A percentile compares a stretch with the other conserved stretches of the same genome.
Evolutionary conservation across 2,329 filamentous ascomycete genomes (phyloP).

Genomic region (Acarospora socialis): DNA sequence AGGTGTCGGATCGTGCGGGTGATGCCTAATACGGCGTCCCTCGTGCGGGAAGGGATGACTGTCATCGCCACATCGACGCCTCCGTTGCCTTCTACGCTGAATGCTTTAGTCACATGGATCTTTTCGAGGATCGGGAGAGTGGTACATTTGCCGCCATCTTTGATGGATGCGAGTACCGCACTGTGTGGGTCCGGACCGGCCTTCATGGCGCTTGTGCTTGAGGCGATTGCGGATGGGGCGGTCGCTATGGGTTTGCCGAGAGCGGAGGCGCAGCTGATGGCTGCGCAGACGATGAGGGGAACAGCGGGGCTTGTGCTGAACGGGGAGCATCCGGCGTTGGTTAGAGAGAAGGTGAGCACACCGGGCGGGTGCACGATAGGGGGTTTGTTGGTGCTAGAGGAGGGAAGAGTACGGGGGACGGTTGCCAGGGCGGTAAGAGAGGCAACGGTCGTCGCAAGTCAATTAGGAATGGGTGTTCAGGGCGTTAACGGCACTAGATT

Average conservation of each 20-base stretch:
- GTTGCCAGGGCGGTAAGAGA: conserved; percentile 25
- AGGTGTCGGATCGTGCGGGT: conserved; percentile 25
- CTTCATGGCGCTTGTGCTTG: conserved; percentile 45
- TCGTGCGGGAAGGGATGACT: conserved; percentile 31
- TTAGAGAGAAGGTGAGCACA: conserved; percentile 46
- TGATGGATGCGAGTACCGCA: conserved; percentile 44
- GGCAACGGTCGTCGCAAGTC: conserved; percentile 12
- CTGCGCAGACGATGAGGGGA: conserved; percentile 47
- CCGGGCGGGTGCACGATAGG: conserved; percentile 51
- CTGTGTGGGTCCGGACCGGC: conserved; percentile 48
- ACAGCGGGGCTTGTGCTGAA: conserved; percentile 43
- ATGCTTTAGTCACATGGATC: conserved; percentile 37
- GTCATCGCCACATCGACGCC: conserved; percentile 36
- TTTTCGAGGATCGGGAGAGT: conserved; percentile 38
- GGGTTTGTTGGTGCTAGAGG: conserved; percentile 45
- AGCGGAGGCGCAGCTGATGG: conserved; percentile 46
- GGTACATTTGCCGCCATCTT: conserved; percentile 34
- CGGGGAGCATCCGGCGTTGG: conserved; percentile 44
- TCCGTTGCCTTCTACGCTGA: conserved; percentile 26
- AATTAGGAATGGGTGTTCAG: conserved; percentile 12
- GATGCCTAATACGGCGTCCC: conserved; percentile 32
- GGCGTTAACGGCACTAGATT: conserved; percentile 13
- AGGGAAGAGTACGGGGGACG: conserved; percentile 39
- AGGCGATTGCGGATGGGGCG: conserved; percentile 46
- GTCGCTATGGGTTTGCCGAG: conserved; percentile 48